Percentiles rank a stretch among this genome's conserved stretches.
Evolutionary conservation across 164 flowering plant genomes (phyloP).

Genomic region (Sedum album): DNA sequence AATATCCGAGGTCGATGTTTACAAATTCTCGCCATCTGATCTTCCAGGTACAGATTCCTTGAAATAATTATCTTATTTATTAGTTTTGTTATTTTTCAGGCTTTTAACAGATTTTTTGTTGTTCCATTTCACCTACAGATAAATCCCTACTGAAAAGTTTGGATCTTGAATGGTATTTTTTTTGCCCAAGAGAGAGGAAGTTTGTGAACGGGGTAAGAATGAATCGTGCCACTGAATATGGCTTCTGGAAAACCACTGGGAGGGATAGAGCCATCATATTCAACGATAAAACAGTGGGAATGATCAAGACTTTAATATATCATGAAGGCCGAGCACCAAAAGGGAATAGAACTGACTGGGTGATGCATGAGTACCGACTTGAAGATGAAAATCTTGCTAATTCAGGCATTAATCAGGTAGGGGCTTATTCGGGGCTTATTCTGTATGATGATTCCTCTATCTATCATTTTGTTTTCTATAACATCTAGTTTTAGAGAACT

Average conservation of each 20-base stretch:
- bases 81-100: not conserved
- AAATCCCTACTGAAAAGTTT: constrained; percentile 37
- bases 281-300: constrained; percentile 39
- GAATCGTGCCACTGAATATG: constrained; percentile 64
- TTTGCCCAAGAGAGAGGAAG: constrained; percentile 65
- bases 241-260: constrained; percentile 89
- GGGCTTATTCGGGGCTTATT: not conserved
- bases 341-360: constrained; percentile 81
- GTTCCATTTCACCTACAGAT: constrained; percentile 23
- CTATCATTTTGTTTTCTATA: not conserved
- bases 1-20: constrained; percentile 60
- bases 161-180: constrained; percentile 83
- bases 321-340: constrained; percentile 55
- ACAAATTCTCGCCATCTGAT: constrained; percentile 71
- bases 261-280: constrained; percentile 49
- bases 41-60: constrained; percentile 51
- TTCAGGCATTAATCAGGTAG: constrained; percentile 40
- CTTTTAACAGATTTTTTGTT: not conserved
- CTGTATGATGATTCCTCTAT: not conserved
- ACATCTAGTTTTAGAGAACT: not conserved
- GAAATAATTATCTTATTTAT: not conserved
- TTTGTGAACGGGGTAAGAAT: constrained; percentile 49
- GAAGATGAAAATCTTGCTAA: constrained; percentile 39
- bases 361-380: constrained; percentile 80
- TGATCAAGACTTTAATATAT: constrained; percentile 64